A percentile compares a stretch with the other conserved stretches of the same genome.
These are phyloP conservation scores for Drechslerella coelobrocha DNA, from an alignment of 2,329 filamentous ascomycete genomes.

Conservation along the genomic window DNA sequence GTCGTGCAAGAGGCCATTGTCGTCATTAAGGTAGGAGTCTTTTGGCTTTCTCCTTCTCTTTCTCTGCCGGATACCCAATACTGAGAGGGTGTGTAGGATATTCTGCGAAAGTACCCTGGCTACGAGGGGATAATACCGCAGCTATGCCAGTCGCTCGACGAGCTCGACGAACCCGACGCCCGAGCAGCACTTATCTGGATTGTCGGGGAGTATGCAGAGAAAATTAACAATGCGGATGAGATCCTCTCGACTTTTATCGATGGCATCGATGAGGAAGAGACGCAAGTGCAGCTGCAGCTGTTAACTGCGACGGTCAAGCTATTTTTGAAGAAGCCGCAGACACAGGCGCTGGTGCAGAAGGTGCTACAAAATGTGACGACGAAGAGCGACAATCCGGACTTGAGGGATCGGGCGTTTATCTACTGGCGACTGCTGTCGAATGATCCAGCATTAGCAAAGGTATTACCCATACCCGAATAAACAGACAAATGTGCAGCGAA, in stretches of 20 bases:
- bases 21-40: slow-evolving; percentile 76
- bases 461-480: slow-evolving; percentile 58
- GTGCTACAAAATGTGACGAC: slow-evolving; percentile 90
- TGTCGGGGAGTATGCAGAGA: slow-evolving; percentile 97
- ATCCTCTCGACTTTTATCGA: slow-evolving; percentile 92
- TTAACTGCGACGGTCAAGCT: slow-evolving; percentile 96
- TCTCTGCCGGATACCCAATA: not conserved
- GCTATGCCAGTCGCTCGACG: slow-evolving; percentile 94
- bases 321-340: slow-evolving; percentile 94
- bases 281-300: slow-evolving; percentile 97
- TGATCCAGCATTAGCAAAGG: slow-evolving; percentile 87
- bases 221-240: slow-evolving; percentile 97
- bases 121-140: slow-evolving; percentile 98
- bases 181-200: slow-evolving; percentile 96
- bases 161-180: slow-evolving; percentile 91
- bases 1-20: slow-evolving; percentile 98
- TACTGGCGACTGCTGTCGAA: slow-evolving; percentile 97
- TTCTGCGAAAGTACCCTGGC: slow-evolving; percentile 94
- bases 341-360: slow-evolving; percentile 89
- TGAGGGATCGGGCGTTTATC: slow-evolving; percentile 93
- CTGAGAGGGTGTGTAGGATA: slow-evolving; percentile 64
- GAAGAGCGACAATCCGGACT: slow-evolving; percentile 97
- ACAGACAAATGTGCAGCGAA: too few relatives aligned
- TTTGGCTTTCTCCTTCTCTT: not conserved
- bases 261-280: slow-evolving; percentile 93